A percentile compares a stretch with the other conserved stretches of the same genome.
Evolutionary conservation across 1,284 basidiomycete genomes (phyloP).

Genomic region (Singerocomus inundabilis): DNA sequence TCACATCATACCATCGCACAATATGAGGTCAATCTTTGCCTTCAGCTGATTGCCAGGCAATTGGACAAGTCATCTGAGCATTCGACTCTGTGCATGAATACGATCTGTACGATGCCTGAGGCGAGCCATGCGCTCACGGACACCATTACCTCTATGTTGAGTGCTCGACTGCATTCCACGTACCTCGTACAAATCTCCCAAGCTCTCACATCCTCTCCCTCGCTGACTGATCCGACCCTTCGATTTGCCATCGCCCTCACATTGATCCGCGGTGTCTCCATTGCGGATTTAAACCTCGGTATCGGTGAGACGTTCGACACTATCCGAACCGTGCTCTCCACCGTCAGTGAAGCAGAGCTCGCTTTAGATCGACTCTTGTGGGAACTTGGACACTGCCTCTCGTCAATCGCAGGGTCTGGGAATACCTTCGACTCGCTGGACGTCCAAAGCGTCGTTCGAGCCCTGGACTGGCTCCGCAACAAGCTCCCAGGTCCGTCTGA

Average conservation of each 20-base stretch:
- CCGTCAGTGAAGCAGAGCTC: constrained; percentile 31
- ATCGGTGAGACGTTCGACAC: constrained; percentile 29
- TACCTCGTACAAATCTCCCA: constrained; percentile 30
- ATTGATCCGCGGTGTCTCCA: constrained; percentile 36
- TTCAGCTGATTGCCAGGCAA: constrained; percentile 23
- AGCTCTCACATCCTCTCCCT: constrained; percentile 28
- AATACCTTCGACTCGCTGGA: constrained; percentile 32
- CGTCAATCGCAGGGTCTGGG: constrained; percentile 28
- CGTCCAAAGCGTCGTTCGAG: constrained; percentile 28
- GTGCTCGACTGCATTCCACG: constrained; percentile 27
- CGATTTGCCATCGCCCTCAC: constrained; percentile 45
- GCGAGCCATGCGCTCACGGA: constrained; percentile 16
- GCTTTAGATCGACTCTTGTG: constrained; percentile 33
- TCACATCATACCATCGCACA: constrained; percentile 33
- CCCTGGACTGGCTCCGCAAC: constrained; percentile 30
- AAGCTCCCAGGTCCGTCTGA: constrained; percentile 35
- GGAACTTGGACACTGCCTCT: constrained; percentile 38
- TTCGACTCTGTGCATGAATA: constrained; percentile 17
- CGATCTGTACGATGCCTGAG: constrained; percentile 23
- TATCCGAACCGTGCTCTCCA: constrained; percentile 31
- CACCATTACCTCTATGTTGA: constrained; percentile 27
- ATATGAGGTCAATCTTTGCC: constrained; percentile 29
- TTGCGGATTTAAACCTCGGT: constrained; percentile 18
- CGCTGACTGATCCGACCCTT: constrained; percentile 39
- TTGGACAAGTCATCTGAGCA: constrained; percentile 19